Base-by-base conservation (phyloP, 148 eudicot genomes). In the Hydrangea macrophylla region DNA sequence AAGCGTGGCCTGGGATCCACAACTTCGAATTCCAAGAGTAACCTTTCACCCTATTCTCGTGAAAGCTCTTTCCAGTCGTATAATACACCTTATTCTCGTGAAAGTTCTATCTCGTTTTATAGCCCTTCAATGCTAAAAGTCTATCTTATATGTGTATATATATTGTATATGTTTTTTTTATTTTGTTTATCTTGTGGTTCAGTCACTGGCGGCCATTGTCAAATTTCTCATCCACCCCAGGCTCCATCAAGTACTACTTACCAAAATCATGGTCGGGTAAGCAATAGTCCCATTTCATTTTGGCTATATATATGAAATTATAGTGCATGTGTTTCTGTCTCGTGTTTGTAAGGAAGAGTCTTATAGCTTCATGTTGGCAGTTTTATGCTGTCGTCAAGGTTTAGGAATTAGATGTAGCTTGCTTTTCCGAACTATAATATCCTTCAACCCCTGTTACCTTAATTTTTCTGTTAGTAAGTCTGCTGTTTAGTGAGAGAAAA, bases 41-140 rank as follows among this genome's bases (percentile, higher is more conserved):
- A 62, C 66, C 69, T 45, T 33, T 59, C 83, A 24, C 37, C 78
- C 45, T 65, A 70, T 78, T 45, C 69, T 56, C 65, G 27, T 40
- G 80, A 64, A 76, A 78, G 62, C 65, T 71, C 75, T 67, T 30
- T 44, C 28, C 42, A 31, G 22, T 67, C 66, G 42, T 44, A 60
- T 74, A 57, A 54, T 40, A 32, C 57, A 44, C 68, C 75, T 30
- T 23, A 40, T 72, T 17, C 24, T 39, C 35, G 3, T 26, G 60
- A n/a, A 54, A 35, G 61, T 72, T 44, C 61, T 35, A 50, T 57
- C 37, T 62, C 25, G 26, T 58, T 77, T 23, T 27, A 55, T 78
- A 30, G 65, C 42, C 58, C 28, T 20, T 9, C 40, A 65, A 28
- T 53, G 7, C 66, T 48, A 65, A n/a, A 36, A 60, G 39, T 35